These are phyloP conservation scores for Fusarium euwallaceae DNA, from an alignment of 2,329 filamentous ascomycete species.

Conservation along the genomic window DNA sequence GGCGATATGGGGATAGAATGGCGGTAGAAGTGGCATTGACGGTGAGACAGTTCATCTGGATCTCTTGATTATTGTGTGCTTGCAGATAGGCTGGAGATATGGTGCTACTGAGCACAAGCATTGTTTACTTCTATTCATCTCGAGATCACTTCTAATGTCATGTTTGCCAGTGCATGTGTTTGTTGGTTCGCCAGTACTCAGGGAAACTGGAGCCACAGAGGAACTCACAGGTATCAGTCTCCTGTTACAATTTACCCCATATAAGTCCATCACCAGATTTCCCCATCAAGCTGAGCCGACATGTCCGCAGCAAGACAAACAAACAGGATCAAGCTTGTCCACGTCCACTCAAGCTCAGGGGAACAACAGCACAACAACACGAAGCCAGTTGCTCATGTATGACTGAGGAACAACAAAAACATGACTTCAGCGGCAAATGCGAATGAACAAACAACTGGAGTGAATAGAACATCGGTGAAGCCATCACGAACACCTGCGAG, in stretches of 20 bases:
- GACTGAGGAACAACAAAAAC: not conserved
- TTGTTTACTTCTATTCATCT: not conserved
- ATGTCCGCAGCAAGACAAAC: not conserved
- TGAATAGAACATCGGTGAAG: not conserved
- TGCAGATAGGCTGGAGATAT: not conserved
- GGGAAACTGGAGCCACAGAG: not conserved
- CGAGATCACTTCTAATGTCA: not conserved
- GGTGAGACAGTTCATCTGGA: not conserved
- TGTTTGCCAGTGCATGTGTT: too few relatives aligned
- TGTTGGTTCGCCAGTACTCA: not conserved
- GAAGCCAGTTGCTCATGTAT: not conserved
- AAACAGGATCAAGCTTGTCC: not conserved
- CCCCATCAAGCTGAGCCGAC: not conserved
- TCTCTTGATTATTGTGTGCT: not conserved
- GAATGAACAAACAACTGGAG: not conserved
- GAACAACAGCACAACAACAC: not conserved
- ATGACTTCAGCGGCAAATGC: too few relatives aligned
- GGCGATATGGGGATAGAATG: not conserved
- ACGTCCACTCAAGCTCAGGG: not conserved
- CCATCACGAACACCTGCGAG: not conserved
- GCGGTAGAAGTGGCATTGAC: not conserved
- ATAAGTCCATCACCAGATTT: not conserved
- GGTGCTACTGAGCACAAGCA: not conserved
- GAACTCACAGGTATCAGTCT: not conserved
- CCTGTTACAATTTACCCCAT: not conserved